Evolutionary conservation across 495 filamentous ascomycete species (phyloP), one percentile per base, ranked within the genome.

Genomic region (Penicillium turbatum): DNA sequence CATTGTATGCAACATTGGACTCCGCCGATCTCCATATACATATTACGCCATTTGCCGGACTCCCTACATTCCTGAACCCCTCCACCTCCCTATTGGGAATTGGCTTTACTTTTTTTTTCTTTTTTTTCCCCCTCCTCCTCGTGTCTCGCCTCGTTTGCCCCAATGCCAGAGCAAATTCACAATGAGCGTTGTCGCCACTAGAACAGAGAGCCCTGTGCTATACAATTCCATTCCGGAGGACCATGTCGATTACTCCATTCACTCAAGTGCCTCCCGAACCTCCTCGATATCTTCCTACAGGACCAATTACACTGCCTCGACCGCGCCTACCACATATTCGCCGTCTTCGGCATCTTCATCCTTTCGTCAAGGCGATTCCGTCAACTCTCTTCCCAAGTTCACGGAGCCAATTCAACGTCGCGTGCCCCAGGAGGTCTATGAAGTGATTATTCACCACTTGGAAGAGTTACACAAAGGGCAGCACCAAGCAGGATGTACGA

Each of bases 401-500:
- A 39, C 69, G 6, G 69, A 73, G 24, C 68, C 72, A 12, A 51
- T 73, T 24, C 78, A 82, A 55, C 73, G 79, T 49, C 70, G 73
- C 21, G 44, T 85, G 6, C 81, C 83, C 0, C 68, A 70, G n/a
- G 77, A 79, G 41, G 74, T 86, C 4, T 83, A 80, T 60, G 74
- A 82, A 48, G 78, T 72, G 40, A 80, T 86, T 27, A 54, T 84
- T 9, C 68, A 72, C 34, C 76, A 80, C 42, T 54, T 86, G 12
- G 71, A 79, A 38, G 53, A 59, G 6, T 47, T 82, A 36, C 81
- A 86, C 54, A 73, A 67, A 19, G 71, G 63, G 2, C 63, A 66
- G 15, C 62, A 65, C 27, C 72, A 72, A 54, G 63, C 61, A 29
- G 73, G 75, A 36, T 93, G 90, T 61, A 77, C 83, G 49, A 88